Evolutionary conservation across 495 filamentous ascomycete genomes (phyloP).

Genomic region (Wilcoxina mikolae): DNA sequence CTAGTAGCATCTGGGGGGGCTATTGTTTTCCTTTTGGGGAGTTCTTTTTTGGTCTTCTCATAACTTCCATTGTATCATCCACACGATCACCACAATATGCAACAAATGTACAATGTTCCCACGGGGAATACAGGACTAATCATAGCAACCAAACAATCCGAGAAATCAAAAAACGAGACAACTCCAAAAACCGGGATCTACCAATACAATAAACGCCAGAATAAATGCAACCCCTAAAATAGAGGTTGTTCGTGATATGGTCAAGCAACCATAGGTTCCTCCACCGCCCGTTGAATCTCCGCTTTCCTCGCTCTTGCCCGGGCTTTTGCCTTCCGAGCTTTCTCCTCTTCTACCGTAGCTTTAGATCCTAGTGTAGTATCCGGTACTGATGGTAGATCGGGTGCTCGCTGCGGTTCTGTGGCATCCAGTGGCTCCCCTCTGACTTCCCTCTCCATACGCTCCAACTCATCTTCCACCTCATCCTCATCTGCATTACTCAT

Average conservation of each 20-base stretch:
- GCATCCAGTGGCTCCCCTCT: slow-evolving; percentile 17
- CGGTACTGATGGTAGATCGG: not conserved
- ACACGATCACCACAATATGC: too few species aligned
- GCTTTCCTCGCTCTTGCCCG: slow-evolving; percentile 3
- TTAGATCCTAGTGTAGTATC: not conserved
- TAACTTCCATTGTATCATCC: too few species aligned
- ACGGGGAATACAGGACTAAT: too few species aligned
- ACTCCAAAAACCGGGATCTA: too few species aligned
- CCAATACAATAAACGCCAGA: too few species aligned
- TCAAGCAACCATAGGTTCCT: not conserved
- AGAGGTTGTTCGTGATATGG: too few species aligned
- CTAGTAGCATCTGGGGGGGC: too few species aligned
- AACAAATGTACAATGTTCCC: too few species aligned
- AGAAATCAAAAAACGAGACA: too few species aligned
- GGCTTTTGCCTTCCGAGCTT: not conserved
- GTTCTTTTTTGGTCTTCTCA: not conserved
- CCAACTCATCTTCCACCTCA: slow-evolving; percentile 91
- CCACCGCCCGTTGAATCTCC: not conserved
- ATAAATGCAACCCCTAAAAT: too few species aligned
- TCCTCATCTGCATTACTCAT: slow-evolving; percentile 92
- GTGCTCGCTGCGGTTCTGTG: slow-evolving; percentile 46
- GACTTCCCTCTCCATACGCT: slow-evolving; percentile 57
- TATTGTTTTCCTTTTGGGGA: too few species aligned
- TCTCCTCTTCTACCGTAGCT: not conserved
- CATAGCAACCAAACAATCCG: too few species aligned